Evolutionary conservation across 2,329 filamentous ascomycete genomes (phyloP), one percentile per base, ranked within the genome.

Genomic region (Aspergillus pseudonomiae): DNA sequence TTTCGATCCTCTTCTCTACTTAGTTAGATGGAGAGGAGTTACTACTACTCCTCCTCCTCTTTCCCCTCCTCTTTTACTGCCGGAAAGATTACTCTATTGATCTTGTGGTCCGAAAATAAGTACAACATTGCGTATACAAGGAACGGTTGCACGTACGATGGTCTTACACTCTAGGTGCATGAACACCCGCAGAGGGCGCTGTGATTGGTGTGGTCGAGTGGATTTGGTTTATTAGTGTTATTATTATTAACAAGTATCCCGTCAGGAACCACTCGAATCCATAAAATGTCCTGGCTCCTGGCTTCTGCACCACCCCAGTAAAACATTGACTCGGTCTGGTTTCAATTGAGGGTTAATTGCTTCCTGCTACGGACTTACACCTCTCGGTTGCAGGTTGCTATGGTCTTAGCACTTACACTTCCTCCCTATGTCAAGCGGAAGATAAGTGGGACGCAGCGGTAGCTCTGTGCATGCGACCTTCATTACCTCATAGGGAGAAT

Each of bases 121-220:
- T 55, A 11, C 52, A 55, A 39, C 52, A 54, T 55, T 39, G 32
- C 52, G 52, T 55, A 55, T 39, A 39, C 34, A 39, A 19, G 36
- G 32, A 12, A 55, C 32, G 52, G 32, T 55, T 55, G 32, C 52
- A 55, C 32, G 10, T 39, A 39, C 14, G 32, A 55, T 39, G 52
- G 52, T 55, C 52, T 39, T 24, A 55, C 52, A 55, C 52, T 55
- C 32, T 55, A 54, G 19, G 26, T 55, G 52, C 32, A 55, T 39
- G 52, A 55, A 55, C 52, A 39, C 52, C 52, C 3, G 32, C 52
- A 26, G 32, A 24, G 36, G 52, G 10, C 11, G 34, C n/a, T 39
- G n/a, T 55, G 52, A 39, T 55, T 55, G 52, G 32, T 11, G 52
- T 26, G 26, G 14, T 39, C 6, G 52, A 55, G 52, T 55, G 52